Percentiles rank a stretch among this genome's conserved stretches.
phyloP scores from a whole-genome alignment of 1,139 yeast genomes.

The Lodderomyces pseudojiufengensis region DNA sequence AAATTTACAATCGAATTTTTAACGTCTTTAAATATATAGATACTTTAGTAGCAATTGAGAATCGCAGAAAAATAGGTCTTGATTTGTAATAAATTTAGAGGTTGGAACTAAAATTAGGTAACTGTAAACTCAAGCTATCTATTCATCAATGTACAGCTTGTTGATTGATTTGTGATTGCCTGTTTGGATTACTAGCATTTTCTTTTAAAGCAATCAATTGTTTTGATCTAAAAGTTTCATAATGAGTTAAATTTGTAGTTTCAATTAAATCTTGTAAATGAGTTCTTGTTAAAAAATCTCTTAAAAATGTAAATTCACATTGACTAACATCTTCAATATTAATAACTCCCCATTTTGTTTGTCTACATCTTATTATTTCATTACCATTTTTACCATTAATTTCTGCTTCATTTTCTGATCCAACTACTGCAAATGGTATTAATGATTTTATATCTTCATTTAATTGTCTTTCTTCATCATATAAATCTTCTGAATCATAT shows the following conservation, averaged over 20 bases:
- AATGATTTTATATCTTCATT: constrained; percentile 73
- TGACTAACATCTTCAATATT: constrained; percentile 92
- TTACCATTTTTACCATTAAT: constrained; percentile 48
- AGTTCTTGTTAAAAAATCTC: constrained; percentile 92
- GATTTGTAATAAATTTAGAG: no score
- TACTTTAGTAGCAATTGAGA: no score
- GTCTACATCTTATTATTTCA: constrained; percentile 80
- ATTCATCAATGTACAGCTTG: constrained; percentile 4
- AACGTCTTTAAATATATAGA: no score
- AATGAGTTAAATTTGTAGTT: constrained; percentile 83
- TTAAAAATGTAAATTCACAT: constrained; percentile 89
- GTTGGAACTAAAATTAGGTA: no score
- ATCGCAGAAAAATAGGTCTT: no score
- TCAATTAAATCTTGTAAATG: constrained; percentile 95
- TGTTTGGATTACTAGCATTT: constrained; percentile 48
- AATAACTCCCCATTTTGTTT: constrained; percentile 89
- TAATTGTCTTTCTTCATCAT: constrained; percentile 76
- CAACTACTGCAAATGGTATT: constrained; percentile 93
- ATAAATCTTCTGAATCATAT: constrained; percentile 69
- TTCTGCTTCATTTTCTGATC: constrained; percentile 77
- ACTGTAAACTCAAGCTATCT: no score
- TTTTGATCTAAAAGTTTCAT: constrained; percentile 89
- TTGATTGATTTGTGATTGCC: constrained; percentile 4
- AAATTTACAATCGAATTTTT: no score
- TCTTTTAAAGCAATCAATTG: constrained; percentile 94